Base-by-base conservation (phyloP, 2,329 filamentous ascomycete genomes). In the Microascus cirrosus region DNA sequence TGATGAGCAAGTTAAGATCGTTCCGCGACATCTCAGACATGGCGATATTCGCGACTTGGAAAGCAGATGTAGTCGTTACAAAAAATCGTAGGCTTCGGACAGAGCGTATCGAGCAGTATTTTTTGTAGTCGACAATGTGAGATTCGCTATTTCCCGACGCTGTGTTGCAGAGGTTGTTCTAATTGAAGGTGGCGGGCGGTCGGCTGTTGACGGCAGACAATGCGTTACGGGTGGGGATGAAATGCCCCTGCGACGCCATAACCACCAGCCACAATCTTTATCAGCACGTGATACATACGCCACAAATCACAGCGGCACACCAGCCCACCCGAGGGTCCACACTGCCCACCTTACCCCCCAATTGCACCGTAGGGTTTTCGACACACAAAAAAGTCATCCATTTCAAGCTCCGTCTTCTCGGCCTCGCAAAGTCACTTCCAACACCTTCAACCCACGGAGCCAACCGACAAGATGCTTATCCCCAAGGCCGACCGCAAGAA, bases 401-500 rank as follows among this genome's bases (percentile, higher is more conserved):
- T 70, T 75, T 74, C 68, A 70, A 72, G 70, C 67, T 66, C 68
- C 68, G 65, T 66, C 54, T 34, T 50, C 53, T 57, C 39, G 54
- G 57, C 59, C 59, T 61, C 57, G 53, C 61, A 51, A 62, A 60
- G 60, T 62, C 61, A 57, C 61, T 59, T 59, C 58, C 53, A 62
- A 59, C 61, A 60, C 61, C 57, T 57, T 60, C 57, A 60, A 61
- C 54, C 58, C 54, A 28, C 58, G 51, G 48, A 56, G 53, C 69
- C 65, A 74, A 77, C 75, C 76, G 77, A 74, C 76, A 82, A 92
- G 88, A 84, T 84, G 94, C 88, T 99, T 84, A 99, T 99, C 79
- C 94, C 94, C 77, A 97, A 97, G 88, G 89, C 90, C 79, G 94
- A 99, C 83, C 92, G 95, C 83, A 99, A 99, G 90, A 90, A 91